phyloP scores from a whole-genome alignment of 768 basidiomycete genomes.

The Lentinula guzmanii region DNA sequence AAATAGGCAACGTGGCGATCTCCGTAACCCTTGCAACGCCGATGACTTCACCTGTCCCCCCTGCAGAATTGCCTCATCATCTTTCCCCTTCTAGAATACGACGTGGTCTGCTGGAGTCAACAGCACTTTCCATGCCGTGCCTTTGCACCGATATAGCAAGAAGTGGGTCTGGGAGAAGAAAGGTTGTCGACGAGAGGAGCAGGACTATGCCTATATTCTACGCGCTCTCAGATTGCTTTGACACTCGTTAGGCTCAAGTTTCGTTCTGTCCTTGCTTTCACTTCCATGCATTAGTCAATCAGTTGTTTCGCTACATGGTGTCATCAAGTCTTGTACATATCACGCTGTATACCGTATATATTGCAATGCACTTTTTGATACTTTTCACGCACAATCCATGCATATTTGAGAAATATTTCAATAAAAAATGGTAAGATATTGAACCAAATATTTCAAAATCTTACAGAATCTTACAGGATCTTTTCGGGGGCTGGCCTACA shows the following conservation, averaged over 20 bases:
- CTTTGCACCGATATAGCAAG: slow-evolving; percentile 17
- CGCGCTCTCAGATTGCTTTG: slow-evolving; percentile 26
- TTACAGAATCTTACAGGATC: too few species aligned
- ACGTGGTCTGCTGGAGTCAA: neutral
- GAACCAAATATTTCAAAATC: too few species aligned
- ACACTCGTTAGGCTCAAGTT: neutral
- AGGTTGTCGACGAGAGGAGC: slow-evolving; percentile 27
- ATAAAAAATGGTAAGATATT: too few species aligned
- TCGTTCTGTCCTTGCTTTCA: neutral
- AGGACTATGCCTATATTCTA: slow-evolving; percentile 28
- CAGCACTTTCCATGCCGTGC: neutral
- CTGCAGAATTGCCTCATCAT: neutral
- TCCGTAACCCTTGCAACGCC: neutral
- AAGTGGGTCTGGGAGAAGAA: slow-evolving; percentile 36
- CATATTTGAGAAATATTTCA: too few species aligned
- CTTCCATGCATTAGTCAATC: neutral
- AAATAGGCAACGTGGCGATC: neutral
- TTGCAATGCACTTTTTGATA: too few species aligned
- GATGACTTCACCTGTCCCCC: neutral
- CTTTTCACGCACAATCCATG: too few species aligned
- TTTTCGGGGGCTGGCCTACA: too few species aligned
- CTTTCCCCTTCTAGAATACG: neutral
- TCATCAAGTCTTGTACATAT: too few species aligned
- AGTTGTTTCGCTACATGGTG: too few species aligned
- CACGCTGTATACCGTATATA: too few species aligned